Evolutionary conservation across 495 filamentous ascomycete species (phyloP), one percentile per base, ranked within the genome.

Genomic region (Xylaria curta): DNA sequence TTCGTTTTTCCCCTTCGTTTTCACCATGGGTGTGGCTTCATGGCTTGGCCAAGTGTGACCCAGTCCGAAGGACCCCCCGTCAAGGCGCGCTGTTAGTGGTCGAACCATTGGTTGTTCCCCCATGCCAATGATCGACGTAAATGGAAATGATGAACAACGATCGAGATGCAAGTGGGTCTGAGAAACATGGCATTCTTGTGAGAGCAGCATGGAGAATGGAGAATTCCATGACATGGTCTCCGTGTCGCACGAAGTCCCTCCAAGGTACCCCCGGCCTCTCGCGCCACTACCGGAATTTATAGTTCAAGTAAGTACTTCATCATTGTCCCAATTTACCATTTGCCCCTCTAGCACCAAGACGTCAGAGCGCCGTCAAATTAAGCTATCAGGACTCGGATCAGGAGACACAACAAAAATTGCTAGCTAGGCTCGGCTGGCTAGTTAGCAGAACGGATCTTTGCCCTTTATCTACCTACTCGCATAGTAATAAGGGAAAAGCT

Each of bases 101-200:
- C 58, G 15, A 64, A 38, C 59, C 60, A 60, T 69, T 72, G 70
- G 70, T 60, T 69, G 47, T 38, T 6, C 36, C 56, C 69, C 58
- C 72, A 70, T 74, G 72, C 68, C 73, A 53, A 64, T 19, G 59
- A 24, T 54, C 46, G 64, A 56, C 62, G 46, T 65, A 72, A 75
- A 54, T 38, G 58, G 70, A 31, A 68, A 59, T 54, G 72, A 73
- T 74, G 42, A 66, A 31, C 63, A 54, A 53, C 68, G 74, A 78
- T 79, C 77, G 68, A 72, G 77, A 77, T 76, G 72, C 53, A 59
- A 74, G 71, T 68, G 72, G 76, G 49, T 67, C 71, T n/a, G 44
- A 28, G 51, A 49, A 74, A 59, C 56, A 78, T 79, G 69, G 75
- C 68, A 77, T 77, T 79, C 63, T 78, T 68, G 53, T 7, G 64